phyloP scores from a whole-genome alignment of 495 filamentous ascomycete genomes.

The Chlorociboria aeruginascens region DNA sequence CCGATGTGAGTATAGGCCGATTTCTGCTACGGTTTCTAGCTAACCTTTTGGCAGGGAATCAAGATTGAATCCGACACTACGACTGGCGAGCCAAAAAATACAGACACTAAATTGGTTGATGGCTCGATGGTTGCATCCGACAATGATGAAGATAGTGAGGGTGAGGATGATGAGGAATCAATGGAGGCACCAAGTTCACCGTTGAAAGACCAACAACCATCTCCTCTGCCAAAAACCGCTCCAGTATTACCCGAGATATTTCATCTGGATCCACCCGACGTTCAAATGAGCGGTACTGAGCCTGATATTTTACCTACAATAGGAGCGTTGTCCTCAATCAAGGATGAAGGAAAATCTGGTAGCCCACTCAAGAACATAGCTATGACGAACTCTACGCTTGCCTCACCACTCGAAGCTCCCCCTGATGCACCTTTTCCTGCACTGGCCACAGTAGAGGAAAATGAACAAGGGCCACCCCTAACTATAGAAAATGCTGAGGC shows the following conservation, averaged over 20 bases:
- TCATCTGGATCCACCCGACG: no score
- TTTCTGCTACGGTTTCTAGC: background rate
- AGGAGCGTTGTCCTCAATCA: no score
- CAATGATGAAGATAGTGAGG: constrained; percentile 41
- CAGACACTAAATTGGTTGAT: constrained; percentile 28
- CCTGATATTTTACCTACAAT: constrained; percentile 7
- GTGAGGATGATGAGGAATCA: constrained; percentile 34
- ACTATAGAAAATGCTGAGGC: constrained; percentile 4
- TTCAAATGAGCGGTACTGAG: background rate
- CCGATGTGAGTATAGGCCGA: constrained; percentile 19
- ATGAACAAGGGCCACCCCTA: background rate
- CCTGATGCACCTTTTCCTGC: background rate
- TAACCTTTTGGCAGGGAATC: constrained; percentile 20
- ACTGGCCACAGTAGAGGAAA: background rate
- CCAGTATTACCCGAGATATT: constrained; percentile 5
- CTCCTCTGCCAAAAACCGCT: constrained; percentile 13
- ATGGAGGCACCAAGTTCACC: constrained; percentile 26
- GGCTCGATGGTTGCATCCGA: constrained; percentile 37
- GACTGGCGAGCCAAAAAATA: constrained; percentile 14
- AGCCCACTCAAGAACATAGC: constrained; percentile 19
- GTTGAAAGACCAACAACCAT: constrained; percentile 5
- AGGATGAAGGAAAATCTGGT: constrained; percentile 6
- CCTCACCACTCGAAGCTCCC: constrained; percentile 9
- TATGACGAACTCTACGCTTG: constrained; percentile 11
- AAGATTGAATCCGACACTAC: constrained; percentile 13